phyloP scores from a whole-genome alignment of 495 filamentous ascomycete species.

The Aspergillus biplanus region DNA sequence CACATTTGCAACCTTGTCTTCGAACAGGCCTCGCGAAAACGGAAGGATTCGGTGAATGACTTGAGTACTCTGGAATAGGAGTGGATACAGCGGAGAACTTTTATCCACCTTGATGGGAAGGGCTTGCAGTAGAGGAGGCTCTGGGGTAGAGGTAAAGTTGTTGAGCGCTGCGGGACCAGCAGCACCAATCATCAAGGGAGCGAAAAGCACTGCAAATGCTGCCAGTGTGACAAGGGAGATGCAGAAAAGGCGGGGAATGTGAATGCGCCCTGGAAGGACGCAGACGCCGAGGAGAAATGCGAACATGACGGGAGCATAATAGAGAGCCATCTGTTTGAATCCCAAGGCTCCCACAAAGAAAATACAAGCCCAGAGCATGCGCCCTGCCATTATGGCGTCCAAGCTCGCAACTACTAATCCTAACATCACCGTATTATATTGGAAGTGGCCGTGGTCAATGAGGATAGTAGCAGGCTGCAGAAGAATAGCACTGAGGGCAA shows the following conservation, averaged over 20 bases:
- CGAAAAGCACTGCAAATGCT: constrained; percentile 74
- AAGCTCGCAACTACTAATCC: constrained; percentile 83
- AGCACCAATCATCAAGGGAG: constrained; percentile 70
- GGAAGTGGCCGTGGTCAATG: constrained; percentile 97
- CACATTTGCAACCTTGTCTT: constrained; percentile 98
- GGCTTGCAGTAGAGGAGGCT: constrained; percentile 60
- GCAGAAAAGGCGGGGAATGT: constrained; percentile 67
- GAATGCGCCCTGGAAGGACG: constrained; percentile 67
- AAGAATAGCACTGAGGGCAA: constrained; percentile 85
- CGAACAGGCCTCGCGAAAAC: constrained; percentile 90
- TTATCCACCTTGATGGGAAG: constrained; percentile 63
- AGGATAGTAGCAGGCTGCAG: constrained; percentile 92
- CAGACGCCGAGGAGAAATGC: constrained; percentile 88
- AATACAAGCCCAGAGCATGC: constrained; percentile 82
- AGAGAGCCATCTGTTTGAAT: constrained; percentile 99
- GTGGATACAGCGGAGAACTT: constrained; percentile 67
- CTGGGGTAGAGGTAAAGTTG: constrained; percentile 44
- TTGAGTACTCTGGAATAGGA: constrained; percentile 77
- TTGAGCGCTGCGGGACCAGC: constrained; percentile 34
- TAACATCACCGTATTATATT: constrained; percentile 98
- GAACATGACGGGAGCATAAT: constrained; percentile 92
- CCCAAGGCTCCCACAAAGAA: constrained; percentile 94
- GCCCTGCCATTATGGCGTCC: constrained; percentile 83
- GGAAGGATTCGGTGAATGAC: constrained; percentile 89
- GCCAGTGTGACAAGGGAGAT: constrained; percentile 73